Conservation (phyloP, 768 basidiomycete genomes). For the Russula brevipes region DNA sequence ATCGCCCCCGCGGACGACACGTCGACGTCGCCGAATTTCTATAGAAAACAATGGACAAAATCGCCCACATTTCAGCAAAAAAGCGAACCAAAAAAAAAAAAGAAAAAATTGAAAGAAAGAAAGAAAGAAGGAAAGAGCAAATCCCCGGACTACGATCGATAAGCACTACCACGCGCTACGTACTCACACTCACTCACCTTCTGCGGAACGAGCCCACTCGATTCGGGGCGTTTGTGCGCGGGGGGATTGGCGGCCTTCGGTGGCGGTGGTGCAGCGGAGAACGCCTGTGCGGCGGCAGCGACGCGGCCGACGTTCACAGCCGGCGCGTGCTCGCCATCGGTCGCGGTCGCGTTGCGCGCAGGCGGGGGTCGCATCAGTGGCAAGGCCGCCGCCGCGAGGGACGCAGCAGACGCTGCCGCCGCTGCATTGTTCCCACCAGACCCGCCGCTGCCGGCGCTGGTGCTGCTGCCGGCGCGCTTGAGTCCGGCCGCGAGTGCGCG, state of each 20-base stretch:
- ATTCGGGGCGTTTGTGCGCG: not conserved
- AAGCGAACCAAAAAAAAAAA: not conserved
- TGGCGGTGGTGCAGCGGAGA: not conserved
- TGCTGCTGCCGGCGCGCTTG: not conserved
- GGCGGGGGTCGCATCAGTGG: not conserved
- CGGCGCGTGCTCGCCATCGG: not conserved
- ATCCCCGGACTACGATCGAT: no score
- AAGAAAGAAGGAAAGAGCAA: not conserved
- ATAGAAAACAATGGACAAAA: not conserved
- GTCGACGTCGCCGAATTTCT: conserved; percentile 62
- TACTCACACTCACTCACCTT: conserved; percentile 6
- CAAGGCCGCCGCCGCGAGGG: not conserved
- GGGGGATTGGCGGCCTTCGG: not conserved
- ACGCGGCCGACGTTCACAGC: not conserved
- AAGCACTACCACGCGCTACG: no score
- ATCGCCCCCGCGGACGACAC: conserved; percentile 46
- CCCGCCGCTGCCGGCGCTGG: not conserved
- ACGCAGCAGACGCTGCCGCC: not conserved
- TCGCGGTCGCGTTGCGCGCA: not conserved
- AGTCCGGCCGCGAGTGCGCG: conserved; percentile 9
- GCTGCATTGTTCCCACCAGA: not conserved
- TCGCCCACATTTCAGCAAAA: not conserved
- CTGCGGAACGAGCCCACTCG: not conserved
- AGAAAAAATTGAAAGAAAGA: not conserved
- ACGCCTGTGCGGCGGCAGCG: conserved; percentile 17